Conservation (phyloP, 805 yeast species). For the Saturnispora gosingensis region DNA sequence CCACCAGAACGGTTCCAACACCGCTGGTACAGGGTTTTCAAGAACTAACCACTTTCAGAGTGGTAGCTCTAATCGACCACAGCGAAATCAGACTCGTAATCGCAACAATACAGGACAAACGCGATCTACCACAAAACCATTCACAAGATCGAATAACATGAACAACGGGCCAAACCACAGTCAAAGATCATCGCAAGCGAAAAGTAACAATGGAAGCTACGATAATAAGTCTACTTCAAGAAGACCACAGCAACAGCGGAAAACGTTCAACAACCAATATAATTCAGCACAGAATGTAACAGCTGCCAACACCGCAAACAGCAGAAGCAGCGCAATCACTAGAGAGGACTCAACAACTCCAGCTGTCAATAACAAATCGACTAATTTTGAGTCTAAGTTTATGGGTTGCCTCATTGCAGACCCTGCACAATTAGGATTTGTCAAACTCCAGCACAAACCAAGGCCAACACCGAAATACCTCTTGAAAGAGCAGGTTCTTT, state of each 20-base stretch:
- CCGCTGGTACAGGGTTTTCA: background rate
- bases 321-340: background rate
- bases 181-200: background rate
- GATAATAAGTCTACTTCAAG: background rate
- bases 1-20: slow-evolving; percentile 2
- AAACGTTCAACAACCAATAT: background rate
- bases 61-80: background rate
- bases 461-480: slow-evolving; percentile 24
- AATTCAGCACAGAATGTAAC: background rate
- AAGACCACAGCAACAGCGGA: background rate
- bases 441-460: slow-evolving; percentile 14
- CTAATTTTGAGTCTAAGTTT: slow-evolving; percentile 20
- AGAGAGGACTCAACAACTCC: background rate
- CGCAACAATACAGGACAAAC: background rate
- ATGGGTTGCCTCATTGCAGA: slow-evolving; percentile 23
- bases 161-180: background rate
- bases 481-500: slow-evolving; percentile 25
- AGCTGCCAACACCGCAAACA: background rate
- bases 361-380: background rate
- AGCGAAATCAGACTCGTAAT: background rate
- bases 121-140: background rate
- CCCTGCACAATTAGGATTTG: slow-evolving; percentile 25
- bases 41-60: background rate
- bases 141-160: background rate
- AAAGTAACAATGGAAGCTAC: background rate